phyloP scores from a whole-genome alignment of 2,329 filamentous ascomycete genomes.

The Sporothrix brunneoviolacea region DNA sequence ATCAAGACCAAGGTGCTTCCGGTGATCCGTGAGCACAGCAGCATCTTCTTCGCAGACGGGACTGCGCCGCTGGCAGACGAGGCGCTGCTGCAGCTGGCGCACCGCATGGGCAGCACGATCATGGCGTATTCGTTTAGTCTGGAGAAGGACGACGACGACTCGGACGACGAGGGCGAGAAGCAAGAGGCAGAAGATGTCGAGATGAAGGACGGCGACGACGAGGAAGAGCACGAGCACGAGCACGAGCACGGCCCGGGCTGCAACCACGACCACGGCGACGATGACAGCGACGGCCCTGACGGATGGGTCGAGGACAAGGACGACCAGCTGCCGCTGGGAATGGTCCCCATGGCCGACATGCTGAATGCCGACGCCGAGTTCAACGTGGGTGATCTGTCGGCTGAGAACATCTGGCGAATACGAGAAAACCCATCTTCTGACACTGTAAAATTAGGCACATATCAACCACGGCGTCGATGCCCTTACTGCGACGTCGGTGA shows the following conservation, averaged over 20 bases:
- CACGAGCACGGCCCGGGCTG: slow-evolving; percentile 35
- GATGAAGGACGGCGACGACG: slow-evolving; percentile 49
- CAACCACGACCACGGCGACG: slow-evolving; percentile 26
- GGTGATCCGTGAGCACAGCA: slow-evolving; percentile 38
- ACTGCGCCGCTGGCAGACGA: slow-evolving; percentile 32
- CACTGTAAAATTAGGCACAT: too few relatives aligned
- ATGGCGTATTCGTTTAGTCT: slow-evolving; percentile 78
- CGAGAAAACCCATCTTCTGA: too few relatives aligned
- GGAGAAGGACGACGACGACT: slow-evolving; percentile 55
- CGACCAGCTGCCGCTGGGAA: slow-evolving; percentile 59
- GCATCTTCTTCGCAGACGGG: slow-evolving; percentile 39
- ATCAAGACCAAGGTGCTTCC: slow-evolving; percentile 54
- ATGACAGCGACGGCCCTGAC: slow-evolving; percentile 47
- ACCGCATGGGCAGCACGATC: slow-evolving; percentile 79
- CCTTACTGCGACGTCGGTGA: slow-evolving; percentile 66
- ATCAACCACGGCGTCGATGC: slow-evolving; percentile 48
- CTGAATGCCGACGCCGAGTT: slow-evolving; percentile 85
- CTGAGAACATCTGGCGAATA: too few relatives aligned
- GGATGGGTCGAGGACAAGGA: slow-evolving; percentile 61
- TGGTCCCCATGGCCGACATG: slow-evolving; percentile 87
- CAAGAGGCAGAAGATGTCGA: slow-evolving; percentile 38
- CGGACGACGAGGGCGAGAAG: slow-evolving; percentile 34
- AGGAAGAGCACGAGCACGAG: slow-evolving; percentile 62
- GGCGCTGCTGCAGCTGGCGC: slow-evolving; percentile 49
- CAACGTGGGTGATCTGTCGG: slow-evolving; percentile 70